These are phyloP conservation scores for Ensete glaucum DNA, from an alignment of 176 grass and related monocot genomes.

Conservation along the genomic window DNA sequence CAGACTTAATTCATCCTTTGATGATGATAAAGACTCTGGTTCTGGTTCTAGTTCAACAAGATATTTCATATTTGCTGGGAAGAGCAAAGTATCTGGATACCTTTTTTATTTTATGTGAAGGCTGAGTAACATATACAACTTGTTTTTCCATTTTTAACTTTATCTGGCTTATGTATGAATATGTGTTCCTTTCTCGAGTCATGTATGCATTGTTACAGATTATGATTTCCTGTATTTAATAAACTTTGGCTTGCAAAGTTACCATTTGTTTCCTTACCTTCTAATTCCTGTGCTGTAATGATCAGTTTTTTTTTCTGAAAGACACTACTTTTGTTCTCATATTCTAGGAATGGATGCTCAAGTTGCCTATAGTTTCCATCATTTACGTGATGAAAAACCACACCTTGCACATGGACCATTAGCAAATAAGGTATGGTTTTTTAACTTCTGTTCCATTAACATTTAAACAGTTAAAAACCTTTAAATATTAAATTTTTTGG, in stretches of 20 bases:
- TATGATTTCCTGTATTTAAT: too few species aligned
- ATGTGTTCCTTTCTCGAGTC: too few species aligned
- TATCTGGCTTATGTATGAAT: not conserved
- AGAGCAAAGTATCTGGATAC: not conserved
- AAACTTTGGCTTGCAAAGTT: too few species aligned
- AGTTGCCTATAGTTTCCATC: constrained; percentile 92
- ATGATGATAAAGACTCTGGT: not conserved
- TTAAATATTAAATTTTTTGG: not conserved
- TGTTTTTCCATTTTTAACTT: not conserved
- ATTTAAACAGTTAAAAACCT: not conserved
- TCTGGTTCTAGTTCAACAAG: not conserved
- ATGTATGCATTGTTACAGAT: too few species aligned
- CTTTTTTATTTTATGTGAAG: not conserved
- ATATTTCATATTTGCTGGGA: not conserved
- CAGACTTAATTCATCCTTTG: not conserved
- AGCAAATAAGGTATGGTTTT: constrained; percentile 67
- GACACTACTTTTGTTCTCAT: constrained; percentile 5
- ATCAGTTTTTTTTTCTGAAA: not conserved
- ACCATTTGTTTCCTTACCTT: too few species aligned
- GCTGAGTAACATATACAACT: not conserved
- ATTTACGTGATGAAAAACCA: constrained; percentile 77
- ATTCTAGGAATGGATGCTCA: constrained; percentile 96
- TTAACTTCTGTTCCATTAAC: constrained; percentile 1
- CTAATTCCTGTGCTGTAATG: not conserved
- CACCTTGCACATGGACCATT: constrained; percentile 89